Percentiles rank a stretch among this genome's conserved stretches.
These are phyloP conservation scores for Cercophora scortea DNA, from an alignment of 495 filamentous ascomycete genomes.

Conservation along the genomic window DNA sequence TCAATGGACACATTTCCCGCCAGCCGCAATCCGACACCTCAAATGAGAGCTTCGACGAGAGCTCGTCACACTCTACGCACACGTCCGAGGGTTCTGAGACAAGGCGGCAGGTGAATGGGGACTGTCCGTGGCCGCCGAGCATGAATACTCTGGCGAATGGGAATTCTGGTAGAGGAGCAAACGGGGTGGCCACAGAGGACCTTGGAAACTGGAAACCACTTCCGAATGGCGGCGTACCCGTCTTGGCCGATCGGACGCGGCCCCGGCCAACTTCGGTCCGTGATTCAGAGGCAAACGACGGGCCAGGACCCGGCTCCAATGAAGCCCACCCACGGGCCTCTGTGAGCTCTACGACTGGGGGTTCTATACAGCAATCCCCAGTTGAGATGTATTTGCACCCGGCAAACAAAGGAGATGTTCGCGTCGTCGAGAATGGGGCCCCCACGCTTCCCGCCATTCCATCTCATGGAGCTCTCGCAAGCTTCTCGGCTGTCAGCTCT, in stretches of 20 bases:
- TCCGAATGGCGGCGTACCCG: constrained; percentile 10
- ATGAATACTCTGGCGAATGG: constrained; percentile 22
- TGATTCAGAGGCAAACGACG: constrained; percentile 1
- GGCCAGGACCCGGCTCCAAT: not conserved
- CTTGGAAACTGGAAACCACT: constrained; percentile 10
- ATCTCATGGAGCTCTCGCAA: not conserved
- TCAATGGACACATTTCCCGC: constrained; percentile 19
- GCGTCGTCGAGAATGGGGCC: constrained; percentile 20
- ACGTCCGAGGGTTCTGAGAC: constrained; percentile 23
- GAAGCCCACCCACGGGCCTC: constrained; percentile 15
- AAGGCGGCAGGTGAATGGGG: constrained; percentile 11
- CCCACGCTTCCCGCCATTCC: constrained; percentile 6
- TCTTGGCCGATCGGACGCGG: constrained; percentile 16
- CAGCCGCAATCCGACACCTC: constrained; percentile 24
- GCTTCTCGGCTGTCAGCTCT: constrained; percentile 6
- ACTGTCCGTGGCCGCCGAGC: constrained; percentile 11
- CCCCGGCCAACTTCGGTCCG: not conserved
- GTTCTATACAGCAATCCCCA: constrained; percentile 24
- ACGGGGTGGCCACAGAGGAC: constrained; percentile 3
- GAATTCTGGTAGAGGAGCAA: constrained; percentile 8
- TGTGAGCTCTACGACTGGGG: constrained; percentile 19
- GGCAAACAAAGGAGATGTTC: constrained; percentile 20
- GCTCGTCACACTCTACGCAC: constrained; percentile 23
- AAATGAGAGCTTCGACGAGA: constrained; percentile 30
- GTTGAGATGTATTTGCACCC: constrained; percentile 27